Evolutionary conservation across 805 yeast species (phyloP), one percentile per base, ranked within the genome.

Genomic region (Metschnikowia lunata): DNA sequence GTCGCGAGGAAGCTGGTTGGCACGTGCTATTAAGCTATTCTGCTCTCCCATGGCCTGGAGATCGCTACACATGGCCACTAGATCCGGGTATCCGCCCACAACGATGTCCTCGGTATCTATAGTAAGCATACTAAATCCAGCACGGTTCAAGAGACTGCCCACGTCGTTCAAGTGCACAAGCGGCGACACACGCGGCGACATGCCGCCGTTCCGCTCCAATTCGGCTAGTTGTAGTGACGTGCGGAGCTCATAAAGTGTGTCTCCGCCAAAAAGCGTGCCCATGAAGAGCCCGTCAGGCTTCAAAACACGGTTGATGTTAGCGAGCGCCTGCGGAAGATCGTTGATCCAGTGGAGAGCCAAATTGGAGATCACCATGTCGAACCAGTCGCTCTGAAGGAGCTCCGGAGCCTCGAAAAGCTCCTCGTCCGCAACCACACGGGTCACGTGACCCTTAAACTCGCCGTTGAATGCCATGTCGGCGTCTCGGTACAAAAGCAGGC

Each of bases 1-100:
- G 56, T 85, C 93, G 48, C 82, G 71, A 4, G 72, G 72, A 37
- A 71, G 50, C 39, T 55, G 52, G 26, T 58, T 57, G 4, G 72
- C 52, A 39, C 75, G 54, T 6, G 82, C 72, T 29, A 87, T 58
- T 26, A 80, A 77, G 3, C 93, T 82, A 58, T 86, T 88, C 46
- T 82, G 82, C 61, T 88, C 96, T 4, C 96, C 96, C 95, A 87
- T 87, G 18, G 77, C 65, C 57, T 84, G 87, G 34, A 88, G 62
- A 52, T 88, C 95, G 42, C 76, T 78, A 67, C 87, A 72, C 33
- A 88, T 63, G 3, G 87, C 74, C 43, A 78, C 68, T 39, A 85
- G 68, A 52, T 83, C 84, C 0, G 95, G 96, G 55, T 82, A 88
- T 23, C 75, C 76, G 14, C 82, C 83, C 11, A 88, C 89, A 5